phyloP scores from a whole-genome alignment of 768 basidiomycete species.

The Pisolithus microcarpus region DNA sequence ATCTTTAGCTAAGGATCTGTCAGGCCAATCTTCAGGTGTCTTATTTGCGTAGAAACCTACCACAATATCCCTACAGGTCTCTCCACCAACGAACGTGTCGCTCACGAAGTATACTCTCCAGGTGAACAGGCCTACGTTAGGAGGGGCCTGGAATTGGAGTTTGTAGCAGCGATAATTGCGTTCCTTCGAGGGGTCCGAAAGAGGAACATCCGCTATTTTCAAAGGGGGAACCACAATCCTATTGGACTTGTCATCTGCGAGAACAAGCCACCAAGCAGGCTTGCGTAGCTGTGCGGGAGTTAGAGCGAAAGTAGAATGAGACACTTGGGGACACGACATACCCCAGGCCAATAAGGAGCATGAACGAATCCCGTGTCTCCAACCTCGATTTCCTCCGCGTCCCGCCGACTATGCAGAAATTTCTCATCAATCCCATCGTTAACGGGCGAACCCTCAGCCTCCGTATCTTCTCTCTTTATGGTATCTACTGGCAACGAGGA shows the following conservation, averaged over 20 bases:
- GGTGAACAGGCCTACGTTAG: slow-evolving; percentile 71
- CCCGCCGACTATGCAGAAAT: slow-evolving; percentile 57
- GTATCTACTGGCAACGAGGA: slow-evolving; percentile 25
- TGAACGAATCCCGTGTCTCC: slow-evolving; percentile 62
- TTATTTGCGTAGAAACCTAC: slow-evolving; percentile 37
- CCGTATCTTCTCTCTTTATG: slow-evolving; percentile 32
- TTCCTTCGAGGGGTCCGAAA: slow-evolving; percentile 38
- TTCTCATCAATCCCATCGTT: slow-evolving; percentile 62
- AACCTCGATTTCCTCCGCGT: slow-evolving; percentile 54
- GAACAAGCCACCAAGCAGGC: slow-evolving; percentile 87
- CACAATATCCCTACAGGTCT: slow-evolving; percentile 59
- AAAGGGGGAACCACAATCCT: slow-evolving; percentile 82
- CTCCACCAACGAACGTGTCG: slow-evolving; percentile 85
- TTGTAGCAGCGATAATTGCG: slow-evolving; percentile 78
- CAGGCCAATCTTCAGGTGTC: background rate
- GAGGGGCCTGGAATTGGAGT: slow-evolving; percentile 92
- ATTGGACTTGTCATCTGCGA: slow-evolving; percentile 81
- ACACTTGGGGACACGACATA: slow-evolving; percentile 30
- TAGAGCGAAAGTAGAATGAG: slow-evolving; percentile 1
- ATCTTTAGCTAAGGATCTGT: slow-evolving; percentile 61
- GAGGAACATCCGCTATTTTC: slow-evolving; percentile 75
- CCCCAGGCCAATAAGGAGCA: slow-evolving; percentile 88
- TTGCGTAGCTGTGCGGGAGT: slow-evolving; percentile 59
- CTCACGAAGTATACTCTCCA: slow-evolving; percentile 85
- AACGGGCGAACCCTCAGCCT: slow-evolving; percentile 34